A percentile compares a stretch with the other conserved stretches of the same genome.
These are phyloP conservation scores for Metarhizium humberi DNA, from an alignment of 2,329 filamentous ascomycete genomes.

Conservation along the genomic window DNA sequence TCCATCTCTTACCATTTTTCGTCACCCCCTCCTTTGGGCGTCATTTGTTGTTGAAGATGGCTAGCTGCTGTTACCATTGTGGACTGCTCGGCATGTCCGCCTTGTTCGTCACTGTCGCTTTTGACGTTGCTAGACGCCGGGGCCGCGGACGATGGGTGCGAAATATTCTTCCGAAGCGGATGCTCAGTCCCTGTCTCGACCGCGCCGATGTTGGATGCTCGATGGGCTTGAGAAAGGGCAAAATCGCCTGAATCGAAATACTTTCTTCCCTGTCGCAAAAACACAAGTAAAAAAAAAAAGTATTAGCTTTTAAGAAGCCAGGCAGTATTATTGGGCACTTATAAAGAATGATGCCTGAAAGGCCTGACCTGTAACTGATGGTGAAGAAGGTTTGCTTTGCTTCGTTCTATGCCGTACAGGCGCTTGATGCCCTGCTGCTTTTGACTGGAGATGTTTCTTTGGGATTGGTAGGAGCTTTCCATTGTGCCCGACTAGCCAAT, in stretches of 20 bases:
- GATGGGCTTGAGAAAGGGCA: conserved; percentile 11
- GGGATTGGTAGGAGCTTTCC: too few species aligned
- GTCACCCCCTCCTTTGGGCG: too few species aligned
- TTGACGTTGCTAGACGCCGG: conserved; percentile 11
- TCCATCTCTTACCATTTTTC: too few species aligned
- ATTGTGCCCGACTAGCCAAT: too few species aligned
- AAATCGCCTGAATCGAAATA: conserved; percentile 15
- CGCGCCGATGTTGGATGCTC: conserved; percentile 9
- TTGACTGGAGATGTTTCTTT: too few species aligned
- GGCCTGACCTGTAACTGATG: conserved; percentile 10
- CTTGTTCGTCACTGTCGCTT: too few species aligned
- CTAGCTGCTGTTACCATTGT: too few species aligned
- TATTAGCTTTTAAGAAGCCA: too few species aligned
- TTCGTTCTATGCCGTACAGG: conserved; percentile 8
- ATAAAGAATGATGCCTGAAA: neutral
- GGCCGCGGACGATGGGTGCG: conserved; percentile 7
- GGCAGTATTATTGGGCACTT: too few species aligned
- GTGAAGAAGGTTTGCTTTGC: conserved; percentile 8
- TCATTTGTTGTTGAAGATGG: too few species aligned
- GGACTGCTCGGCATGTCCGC: too few species aligned
- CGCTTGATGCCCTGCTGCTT: neutral
- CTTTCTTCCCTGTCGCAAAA: conserved; percentile 7
- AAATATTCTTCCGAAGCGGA: conserved; percentile 8
- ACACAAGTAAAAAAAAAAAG: too few species aligned
- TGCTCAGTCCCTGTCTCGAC: conserved; percentile 11